Conservation (phyloP, 345 rosid genomes). For the Syzygium aqueum region DNA sequence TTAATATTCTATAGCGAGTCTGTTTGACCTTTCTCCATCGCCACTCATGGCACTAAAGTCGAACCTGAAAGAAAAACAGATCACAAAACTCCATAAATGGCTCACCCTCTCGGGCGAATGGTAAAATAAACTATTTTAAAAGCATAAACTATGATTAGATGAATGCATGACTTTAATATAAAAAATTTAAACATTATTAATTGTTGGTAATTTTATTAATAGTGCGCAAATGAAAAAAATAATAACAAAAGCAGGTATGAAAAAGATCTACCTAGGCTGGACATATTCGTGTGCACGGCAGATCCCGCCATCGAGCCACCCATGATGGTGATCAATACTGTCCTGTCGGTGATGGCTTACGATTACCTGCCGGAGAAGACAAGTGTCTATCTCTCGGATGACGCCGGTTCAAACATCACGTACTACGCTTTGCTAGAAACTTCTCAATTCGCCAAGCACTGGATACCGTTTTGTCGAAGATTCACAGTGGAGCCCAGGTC, state of each 20-base stretch:
- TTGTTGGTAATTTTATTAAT: background rate
- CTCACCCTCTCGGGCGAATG: too few species aligned
- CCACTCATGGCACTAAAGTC: background rate
- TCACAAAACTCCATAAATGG: too few species aligned
- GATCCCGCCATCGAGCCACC: constrained; percentile 47
- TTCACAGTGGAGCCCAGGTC: constrained; percentile 30
- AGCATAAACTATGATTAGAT: background rate
- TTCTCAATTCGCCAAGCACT: constrained; percentile 26
- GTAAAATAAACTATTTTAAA: background rate
- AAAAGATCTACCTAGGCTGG: constrained; percentile 31
- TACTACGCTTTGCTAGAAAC: constrained; percentile 47
- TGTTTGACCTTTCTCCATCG: background rate
- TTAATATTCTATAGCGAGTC: background rate
- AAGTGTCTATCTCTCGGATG: constrained; percentile 43
- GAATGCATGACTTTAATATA: background rate
- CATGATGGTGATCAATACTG: constrained; percentile 35
- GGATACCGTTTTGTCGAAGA: constrained; percentile 48
- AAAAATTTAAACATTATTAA: background rate
- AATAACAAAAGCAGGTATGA: constrained; percentile 10
- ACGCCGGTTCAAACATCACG: constrained; percentile 33
- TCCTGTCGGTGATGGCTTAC: constrained; percentile 39
- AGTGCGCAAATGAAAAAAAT: background rate
- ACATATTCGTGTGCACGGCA: constrained; percentile 48
- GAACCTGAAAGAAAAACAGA: too few species aligned
- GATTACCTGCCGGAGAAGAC: constrained; percentile 34